Evolutionary conservation across 1,139 yeast species (phyloP).

Genomic region (Debaryomycetaceae sp.): DNA sequence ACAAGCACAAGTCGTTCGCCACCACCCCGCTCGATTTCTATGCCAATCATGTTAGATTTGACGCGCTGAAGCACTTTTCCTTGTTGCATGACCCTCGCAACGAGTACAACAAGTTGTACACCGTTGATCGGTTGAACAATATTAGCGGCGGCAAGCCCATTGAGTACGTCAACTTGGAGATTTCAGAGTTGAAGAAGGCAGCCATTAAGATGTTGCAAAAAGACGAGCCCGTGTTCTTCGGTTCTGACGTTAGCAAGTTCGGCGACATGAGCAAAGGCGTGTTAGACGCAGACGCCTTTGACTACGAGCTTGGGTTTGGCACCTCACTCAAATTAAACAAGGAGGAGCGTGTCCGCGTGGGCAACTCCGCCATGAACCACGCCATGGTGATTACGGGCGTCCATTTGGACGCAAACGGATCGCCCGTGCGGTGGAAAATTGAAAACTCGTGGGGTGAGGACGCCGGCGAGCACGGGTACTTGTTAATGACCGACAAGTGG

Average conservation of each 20-base stretch:
- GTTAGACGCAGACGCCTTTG: conserved; percentile 67
- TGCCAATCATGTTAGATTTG: conserved; percentile 47
- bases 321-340: conserved; percentile 45
- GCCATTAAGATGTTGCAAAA: conserved; percentile 65
- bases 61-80: conserved; percentile 55
- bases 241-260: conserved; percentile 79
- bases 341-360: conserved; percentile 52
- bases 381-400: conserved; percentile 82
- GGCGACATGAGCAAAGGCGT: conserved; percentile 54
- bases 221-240: conserved; percentile 78
- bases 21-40: conserved; percentile 66
- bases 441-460: conserved; percentile 86
- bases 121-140: conserved; percentile 72
- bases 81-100: conserved; percentile 80
- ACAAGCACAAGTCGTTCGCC: conserved; percentile 47
- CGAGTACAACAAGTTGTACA: conserved; percentile 53
- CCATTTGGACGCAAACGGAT: conserved; percentile 40
- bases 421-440: conserved; percentile 74
- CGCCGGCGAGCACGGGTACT: conserved; percentile 70
- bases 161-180: conserved; percentile 62
- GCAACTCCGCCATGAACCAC: conserved; percentile 70
- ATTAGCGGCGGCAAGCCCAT: conserved; percentile 64
- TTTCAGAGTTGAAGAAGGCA: conserved; percentile 51
- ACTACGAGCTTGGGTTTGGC: conserved; percentile 62
- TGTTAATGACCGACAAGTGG: conserved; percentile 77